Evolutionary conservation across 2,329 filamentous ascomycete genomes (phyloP).

Genomic region (Cladosporium sp.): DNA sequence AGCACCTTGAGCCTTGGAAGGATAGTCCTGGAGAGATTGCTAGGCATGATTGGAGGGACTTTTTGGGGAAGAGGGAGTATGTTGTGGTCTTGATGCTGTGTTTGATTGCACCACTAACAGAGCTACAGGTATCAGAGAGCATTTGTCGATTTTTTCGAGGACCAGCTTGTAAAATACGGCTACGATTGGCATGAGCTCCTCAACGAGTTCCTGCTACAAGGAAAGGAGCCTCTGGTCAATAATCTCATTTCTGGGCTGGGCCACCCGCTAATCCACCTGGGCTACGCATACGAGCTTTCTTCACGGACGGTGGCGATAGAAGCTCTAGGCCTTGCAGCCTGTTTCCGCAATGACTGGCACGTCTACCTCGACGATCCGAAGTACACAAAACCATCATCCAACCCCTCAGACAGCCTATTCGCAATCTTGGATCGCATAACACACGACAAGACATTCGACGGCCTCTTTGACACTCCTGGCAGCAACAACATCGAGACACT

Average conservation of each 20-base stretch:
- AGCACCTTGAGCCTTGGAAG: constrained; percentile 71
- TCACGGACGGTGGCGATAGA: constrained; percentile 86
- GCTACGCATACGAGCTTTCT: constrained; percentile 86
- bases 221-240: constrained; percentile 74
- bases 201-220: constrained; percentile 69
- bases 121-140: constrained; percentile 70
- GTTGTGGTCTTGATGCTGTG: constrained; percentile 21
- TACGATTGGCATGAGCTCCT: constrained; percentile 84
- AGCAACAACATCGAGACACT: constrained; percentile 62
- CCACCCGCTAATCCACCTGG: constrained; percentile 89
- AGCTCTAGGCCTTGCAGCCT: constrained; percentile 66
- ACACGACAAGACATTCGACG: constrained; percentile 65
- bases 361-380: constrained; percentile 66
- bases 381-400: constrained; percentile 62
- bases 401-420: constrained; percentile 58
- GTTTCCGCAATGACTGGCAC: constrained; percentile 54
- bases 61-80: constrained; percentile 67
- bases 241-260: constrained; percentile 75
- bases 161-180: constrained; percentile 68
- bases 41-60: constrained; percentile 80
- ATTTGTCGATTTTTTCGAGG: constrained; percentile 93
- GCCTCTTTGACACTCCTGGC: constrained; percentile 56
- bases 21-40: constrained; percentile 82
- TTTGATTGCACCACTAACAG: neutral
- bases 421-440: constrained; percentile 68